Conservation (phyloP, 1,284 basidiomycete genomes). For the Athelia sp. region DNA sequence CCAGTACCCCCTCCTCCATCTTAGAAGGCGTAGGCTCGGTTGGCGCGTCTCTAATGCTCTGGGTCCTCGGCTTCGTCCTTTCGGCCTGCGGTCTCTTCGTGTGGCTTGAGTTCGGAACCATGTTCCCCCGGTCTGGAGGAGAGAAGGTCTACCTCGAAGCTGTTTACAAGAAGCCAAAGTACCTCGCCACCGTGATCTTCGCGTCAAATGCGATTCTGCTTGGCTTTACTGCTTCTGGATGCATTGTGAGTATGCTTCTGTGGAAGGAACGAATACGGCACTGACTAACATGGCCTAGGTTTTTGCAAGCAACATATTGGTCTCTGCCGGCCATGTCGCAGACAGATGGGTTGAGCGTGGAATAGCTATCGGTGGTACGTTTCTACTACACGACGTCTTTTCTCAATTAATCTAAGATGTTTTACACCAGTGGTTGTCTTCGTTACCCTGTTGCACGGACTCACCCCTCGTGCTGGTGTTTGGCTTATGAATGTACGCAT, state of each 20-base stretch:
- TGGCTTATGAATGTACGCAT: constrained; percentile 49
- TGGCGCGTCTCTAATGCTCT: constrained; percentile 50
- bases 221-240: constrained; percentile 50
- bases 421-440: constrained; percentile 43
- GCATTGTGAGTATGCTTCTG: no score
- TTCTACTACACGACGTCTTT: no score
- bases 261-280: no score
- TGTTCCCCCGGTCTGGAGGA: constrained; percentile 50
- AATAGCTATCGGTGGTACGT: constrained; percentile 42
- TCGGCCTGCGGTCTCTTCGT: constrained; percentile 49
- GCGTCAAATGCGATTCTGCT: constrained; percentile 44
- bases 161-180: constrained; percentile 39
- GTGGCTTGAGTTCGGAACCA: constrained; percentile 53
- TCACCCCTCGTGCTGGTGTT: constrained; percentile 39
- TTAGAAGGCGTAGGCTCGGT: constrained; percentile 42
- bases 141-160: constrained; percentile 54
- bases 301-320: constrained; percentile 51
- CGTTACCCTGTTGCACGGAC: constrained; percentile 40
- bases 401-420: no score
- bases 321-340: constrained; percentile 35
- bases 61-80: constrained; percentile 50
- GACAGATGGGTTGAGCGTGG: constrained; percentile 48
- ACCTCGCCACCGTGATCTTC: constrained; percentile 43
- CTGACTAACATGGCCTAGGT: no score
- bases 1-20: constrained; percentile 52